Conservation (phyloP, 371 early-diverging fungal genomes). For the Chytridium lagenaria region DNA sequence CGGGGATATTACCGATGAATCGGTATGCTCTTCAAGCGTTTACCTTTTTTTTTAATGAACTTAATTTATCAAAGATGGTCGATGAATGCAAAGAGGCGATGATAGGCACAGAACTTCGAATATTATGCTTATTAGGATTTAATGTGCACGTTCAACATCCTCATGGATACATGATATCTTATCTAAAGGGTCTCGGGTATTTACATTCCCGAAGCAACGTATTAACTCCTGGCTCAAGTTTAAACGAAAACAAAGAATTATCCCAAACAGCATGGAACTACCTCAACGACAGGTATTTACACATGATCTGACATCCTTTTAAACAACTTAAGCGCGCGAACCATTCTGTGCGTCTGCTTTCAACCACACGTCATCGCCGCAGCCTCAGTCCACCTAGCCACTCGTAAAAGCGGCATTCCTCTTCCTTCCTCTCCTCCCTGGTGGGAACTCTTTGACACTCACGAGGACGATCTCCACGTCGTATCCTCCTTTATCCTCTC, state of each 20-base stretch:
- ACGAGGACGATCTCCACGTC: slow-evolving; percentile 63
- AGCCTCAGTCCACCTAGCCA: slow-evolving; percentile 86
- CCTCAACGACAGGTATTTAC: slow-evolving; percentile 78
- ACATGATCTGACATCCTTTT: not conserved
- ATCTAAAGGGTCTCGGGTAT: slow-evolving; percentile 76
- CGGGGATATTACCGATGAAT: slow-evolving; percentile 32
- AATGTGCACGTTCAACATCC: slow-evolving; percentile 95
- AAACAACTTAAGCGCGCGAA: slow-evolving; percentile 67
- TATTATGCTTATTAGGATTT: slow-evolving; percentile 86
- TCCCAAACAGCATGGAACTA: slow-evolving; percentile 89
- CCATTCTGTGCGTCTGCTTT: slow-evolving; percentile 80
- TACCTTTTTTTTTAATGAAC: not conserved
- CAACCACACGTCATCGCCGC: slow-evolving; percentile 90
- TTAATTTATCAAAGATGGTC: slow-evolving; percentile 54
- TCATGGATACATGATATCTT: slow-evolving; percentile 92
- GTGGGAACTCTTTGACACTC: slow-evolving; percentile 89
- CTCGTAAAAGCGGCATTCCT: slow-evolving; percentile 64
- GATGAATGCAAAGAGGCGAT: slow-evolving; percentile 79
- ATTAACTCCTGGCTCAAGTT: not conserved
- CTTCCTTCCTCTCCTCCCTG: slow-evolving; percentile 80
- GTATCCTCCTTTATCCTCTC: slow-evolving; percentile 6
- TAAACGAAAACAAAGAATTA: slow-evolving; percentile 74
- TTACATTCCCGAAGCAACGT: not conserved
- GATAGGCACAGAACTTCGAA: slow-evolving; percentile 83
- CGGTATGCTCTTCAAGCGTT: slow-evolving; percentile 17